Evolutionary conservation across 352 stramenopile genomes (phyloP).

Genomic region (Pythium periplocum): DNA sequence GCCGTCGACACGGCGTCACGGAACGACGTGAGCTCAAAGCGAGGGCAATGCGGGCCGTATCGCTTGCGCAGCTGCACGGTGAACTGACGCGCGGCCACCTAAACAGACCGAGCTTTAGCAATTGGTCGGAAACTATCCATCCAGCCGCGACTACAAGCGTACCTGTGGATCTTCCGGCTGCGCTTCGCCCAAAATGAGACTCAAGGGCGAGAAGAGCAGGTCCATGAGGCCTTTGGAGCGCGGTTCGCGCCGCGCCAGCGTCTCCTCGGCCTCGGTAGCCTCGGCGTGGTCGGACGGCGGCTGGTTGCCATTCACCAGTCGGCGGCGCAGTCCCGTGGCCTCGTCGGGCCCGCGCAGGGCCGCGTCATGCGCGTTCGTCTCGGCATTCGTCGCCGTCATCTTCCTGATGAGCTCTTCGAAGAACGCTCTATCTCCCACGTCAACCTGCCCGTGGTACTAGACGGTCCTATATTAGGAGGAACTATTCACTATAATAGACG

Average conservation of each 20-base stretch:
- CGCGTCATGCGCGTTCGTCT: constrained; percentile 3
- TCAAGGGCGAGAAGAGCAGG: constrained; percentile 69
- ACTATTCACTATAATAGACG: no score
- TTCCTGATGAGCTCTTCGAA: no score
- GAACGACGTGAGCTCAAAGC: constrained; percentile 80
- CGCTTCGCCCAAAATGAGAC: constrained; percentile 65
- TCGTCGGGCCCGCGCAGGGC: constrained; percentile 2
- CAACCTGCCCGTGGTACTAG: no score
- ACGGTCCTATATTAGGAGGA: no score
- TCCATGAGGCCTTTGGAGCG: constrained; percentile 61
- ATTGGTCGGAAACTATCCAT: background rate
- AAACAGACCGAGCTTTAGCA: background rate
- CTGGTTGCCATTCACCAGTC: constrained; percentile 19
- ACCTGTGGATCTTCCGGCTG: constrained; percentile 60
- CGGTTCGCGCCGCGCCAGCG: no score
- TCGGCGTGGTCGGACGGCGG: constrained; percentile 3
- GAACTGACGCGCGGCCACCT: constrained; percentile 42
- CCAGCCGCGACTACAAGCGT: background rate
- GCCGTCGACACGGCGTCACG: constrained; percentile 74
- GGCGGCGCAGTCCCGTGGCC: constrained; percentile 21
- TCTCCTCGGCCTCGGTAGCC: background rate
- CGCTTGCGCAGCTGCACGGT: constrained; percentile 42
- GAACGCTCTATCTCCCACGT: no score
- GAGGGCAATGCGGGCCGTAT: constrained; percentile 57
- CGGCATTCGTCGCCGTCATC: constrained; percentile 12